Percentiles rank a stretch among this genome's conserved stretches.
Conservation (phyloP, 129 eudicot genomes). For the Mikania micrantha region DNA sequence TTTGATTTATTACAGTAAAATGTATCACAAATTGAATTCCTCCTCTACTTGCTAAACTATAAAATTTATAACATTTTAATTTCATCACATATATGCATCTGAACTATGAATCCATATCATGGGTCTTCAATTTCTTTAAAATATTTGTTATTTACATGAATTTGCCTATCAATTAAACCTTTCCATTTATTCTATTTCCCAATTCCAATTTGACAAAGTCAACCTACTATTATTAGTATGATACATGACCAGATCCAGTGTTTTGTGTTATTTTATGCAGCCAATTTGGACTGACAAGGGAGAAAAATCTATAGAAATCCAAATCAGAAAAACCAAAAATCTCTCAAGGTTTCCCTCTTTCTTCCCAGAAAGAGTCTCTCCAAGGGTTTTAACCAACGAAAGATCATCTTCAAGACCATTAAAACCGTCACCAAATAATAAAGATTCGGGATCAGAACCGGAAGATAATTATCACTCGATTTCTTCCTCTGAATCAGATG, state of each 20-base stretch:
- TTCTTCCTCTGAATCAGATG: constrained; percentile 43
- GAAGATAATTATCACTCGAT: constrained; percentile 22
- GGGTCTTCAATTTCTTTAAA: constrained; percentile 5
- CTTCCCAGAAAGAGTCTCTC: constrained; percentile 54
- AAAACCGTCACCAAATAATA: constrained; percentile 22
- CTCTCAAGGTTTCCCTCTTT: constrained; percentile 66
- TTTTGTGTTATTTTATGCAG: constrained; percentile 36
- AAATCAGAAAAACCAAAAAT: constrained; percentile 25
- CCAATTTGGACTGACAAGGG: constrained; percentile 77
- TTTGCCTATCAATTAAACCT: background rate
- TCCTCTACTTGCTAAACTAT: background rate
- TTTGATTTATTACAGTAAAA: background rate
- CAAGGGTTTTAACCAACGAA: constrained; percentile 37
- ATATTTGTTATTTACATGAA: background rate
- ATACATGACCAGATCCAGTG: constrained; percentile 12
- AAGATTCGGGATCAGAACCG: constrained; percentile 31
- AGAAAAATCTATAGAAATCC: constrained; percentile 33
- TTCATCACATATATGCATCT: background rate
- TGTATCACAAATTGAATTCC: background rate
- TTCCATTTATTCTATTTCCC: constrained; percentile 3
- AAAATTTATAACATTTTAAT: background rate
- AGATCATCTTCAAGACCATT: constrained; percentile 28
- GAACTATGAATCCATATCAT: background rate
- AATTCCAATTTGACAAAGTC: constrained; percentile 20
- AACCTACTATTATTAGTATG: constrained; percentile 1